phyloP scores from a whole-genome alignment of 2,329 filamentous ascomycete species.

The Aspergillus terreus region DNA sequence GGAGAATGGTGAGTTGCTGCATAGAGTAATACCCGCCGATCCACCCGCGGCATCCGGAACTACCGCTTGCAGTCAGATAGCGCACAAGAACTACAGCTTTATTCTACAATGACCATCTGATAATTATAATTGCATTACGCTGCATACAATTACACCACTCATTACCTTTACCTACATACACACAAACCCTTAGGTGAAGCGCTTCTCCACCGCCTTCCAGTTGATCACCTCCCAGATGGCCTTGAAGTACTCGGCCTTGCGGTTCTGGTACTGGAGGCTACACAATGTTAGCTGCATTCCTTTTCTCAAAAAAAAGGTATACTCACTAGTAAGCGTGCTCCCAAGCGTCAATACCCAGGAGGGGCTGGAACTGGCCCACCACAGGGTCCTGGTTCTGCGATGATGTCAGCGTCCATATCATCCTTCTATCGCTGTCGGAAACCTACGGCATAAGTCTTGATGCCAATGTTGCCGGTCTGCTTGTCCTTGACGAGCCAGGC shows the following conservation, averaged over 20 bases:
- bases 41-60: neutral
- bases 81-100: no score
- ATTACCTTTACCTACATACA: neutral
- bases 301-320: neutral
- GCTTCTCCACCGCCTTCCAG: slow-evolving; percentile 84
- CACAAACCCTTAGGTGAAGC: slow-evolving; percentile 53
- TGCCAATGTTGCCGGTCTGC: slow-evolving; percentile 54
- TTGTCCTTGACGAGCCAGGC: slow-evolving; percentile 61
- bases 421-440: neutral
- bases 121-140: no score
- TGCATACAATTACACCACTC: neutral
- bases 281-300: slow-evolving; percentile 10
- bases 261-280: slow-evolving; percentile 88
- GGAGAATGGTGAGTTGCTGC: slow-evolving; percentile 1
- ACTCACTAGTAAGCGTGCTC: slow-evolving; percentile 87
- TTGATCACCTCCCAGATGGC: slow-evolving; percentile 94
- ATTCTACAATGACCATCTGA: no score
- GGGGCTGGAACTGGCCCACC: slow-evolving; percentile 73
- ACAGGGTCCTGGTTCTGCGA: slow-evolving; percentile 79
- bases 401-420: neutral
- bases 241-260: slow-evolving; percentile 92
- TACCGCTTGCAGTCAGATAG: neutral
- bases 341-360: slow-evolving; percentile 91
- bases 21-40: neutral
- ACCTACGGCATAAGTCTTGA: slow-evolving; percentile 62